Conservation (phyloP, 1,139 yeast genomes). For the Taphrina confusa region DNA sequence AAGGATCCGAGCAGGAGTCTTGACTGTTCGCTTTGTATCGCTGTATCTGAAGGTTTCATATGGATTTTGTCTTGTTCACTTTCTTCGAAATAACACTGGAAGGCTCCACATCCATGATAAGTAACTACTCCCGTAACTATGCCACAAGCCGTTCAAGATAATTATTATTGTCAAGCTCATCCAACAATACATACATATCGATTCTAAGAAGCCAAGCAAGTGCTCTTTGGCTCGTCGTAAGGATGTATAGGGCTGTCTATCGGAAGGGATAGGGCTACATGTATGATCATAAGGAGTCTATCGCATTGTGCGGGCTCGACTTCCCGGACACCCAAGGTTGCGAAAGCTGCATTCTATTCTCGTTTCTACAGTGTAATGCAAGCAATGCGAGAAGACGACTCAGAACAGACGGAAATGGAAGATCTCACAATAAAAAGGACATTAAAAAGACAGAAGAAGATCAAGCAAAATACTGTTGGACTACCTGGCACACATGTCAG, state of each 20-base stretch:
- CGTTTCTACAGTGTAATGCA: slow-evolving; percentile 33
- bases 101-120: not conserved
- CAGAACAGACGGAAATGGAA: not conserved
- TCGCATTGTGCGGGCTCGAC: slow-evolving; percentile 11
- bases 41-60: no score
- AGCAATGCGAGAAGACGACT: slow-evolving; percentile 20
- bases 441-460: not conserved
- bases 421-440: no score
- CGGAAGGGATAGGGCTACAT: slow-evolving; percentile 2
- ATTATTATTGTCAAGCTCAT: slow-evolving; percentile 7
- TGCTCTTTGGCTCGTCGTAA: not conserved
- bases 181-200: no score
- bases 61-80: no score
- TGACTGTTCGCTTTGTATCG: no score
- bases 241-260: not conserved
- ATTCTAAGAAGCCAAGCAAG: no score
- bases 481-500: not conserved
- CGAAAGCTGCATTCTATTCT: slow-evolving; percentile 4
- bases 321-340: not conserved
- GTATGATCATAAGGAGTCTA: slow-evolving; percentile 15
- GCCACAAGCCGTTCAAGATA: not conserved
- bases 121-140: not conserved
- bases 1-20: no score
- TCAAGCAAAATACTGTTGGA: not conserved
- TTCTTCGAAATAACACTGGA: no score